Conservation (phyloP, 148 eudicot species). For the Nepenthes gracilis region DNA sequence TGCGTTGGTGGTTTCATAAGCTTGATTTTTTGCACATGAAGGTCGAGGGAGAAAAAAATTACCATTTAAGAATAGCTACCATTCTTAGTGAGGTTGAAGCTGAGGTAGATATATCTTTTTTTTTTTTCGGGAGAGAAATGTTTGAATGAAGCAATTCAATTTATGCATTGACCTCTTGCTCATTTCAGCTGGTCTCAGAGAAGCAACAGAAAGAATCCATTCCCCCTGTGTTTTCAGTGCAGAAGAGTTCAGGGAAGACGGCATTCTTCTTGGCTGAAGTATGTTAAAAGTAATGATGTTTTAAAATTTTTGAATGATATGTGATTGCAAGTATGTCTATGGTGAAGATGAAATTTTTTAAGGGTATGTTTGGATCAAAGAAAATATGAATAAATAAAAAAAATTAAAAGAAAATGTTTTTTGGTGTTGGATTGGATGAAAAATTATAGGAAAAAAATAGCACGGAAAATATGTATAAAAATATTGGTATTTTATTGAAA, state of each 20-base stretch:
- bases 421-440: too few relatives aligned
- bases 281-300: slow-evolving; percentile 10
- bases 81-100: slow-evolving; percentile 38
- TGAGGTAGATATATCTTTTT: slow-evolving; percentile 20
- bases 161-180: slow-evolving; percentile 6
- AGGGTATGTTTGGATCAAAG: too few relatives aligned
- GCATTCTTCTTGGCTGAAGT: slow-evolving; percentile 90
- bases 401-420: too few relatives aligned
- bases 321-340: too few relatives aligned
- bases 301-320: too few relatives aligned
- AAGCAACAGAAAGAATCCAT: slow-evolving; percentile 87
- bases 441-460: too few relatives aligned
- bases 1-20: too few relatives aligned
- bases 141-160: background rate
- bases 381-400: too few relatives aligned
- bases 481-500: too few relatives aligned
- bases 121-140: background rate
- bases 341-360: too few relatives aligned
- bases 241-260: slow-evolving; percentile 46
- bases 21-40: slow-evolving; percentile 7
- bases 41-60: slow-evolving; percentile 44
- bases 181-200: slow-evolving; percentile 67
- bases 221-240: slow-evolving; percentile 56
- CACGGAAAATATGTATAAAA: too few relatives aligned
- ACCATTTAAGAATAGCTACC: slow-evolving; percentile 37